Evolutionary conservation across 495 filamentous ascomycete genomes (phyloP), one percentile per base, ranked within the genome.

Genomic region (Talaromyces stipitatus): DNA sequence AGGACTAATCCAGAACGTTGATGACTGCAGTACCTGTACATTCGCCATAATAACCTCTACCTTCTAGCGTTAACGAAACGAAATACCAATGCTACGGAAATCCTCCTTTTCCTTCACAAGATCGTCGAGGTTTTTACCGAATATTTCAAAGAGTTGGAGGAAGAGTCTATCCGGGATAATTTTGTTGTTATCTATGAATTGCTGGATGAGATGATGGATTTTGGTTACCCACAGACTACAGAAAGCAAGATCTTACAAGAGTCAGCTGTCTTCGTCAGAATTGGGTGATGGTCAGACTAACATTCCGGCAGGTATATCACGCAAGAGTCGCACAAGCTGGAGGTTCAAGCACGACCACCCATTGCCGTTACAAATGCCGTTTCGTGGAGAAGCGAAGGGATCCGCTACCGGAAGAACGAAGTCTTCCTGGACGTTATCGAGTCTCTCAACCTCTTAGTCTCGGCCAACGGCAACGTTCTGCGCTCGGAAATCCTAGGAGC

Each of bases 141-240:
- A 71, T 99, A 99, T 77, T 99, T 99, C 79, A 99, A 99, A 70
- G 92, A 95, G 64, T 82, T 99, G 54, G 95, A 99, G 71, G 95
- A 99, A 72, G 95, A 99, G 73, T 95, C 90, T 70, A 99, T 99
- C 68, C 87, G 95, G 56, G 95, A 99, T 75, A 99, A 99, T 78
- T 99, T 97, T 64, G 95, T 99, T 71, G 82, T 99, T 65, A 99
- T 99, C 65, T 99, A 99, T 78, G 95, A 99, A 74, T 74, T 99
- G 54, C 83, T 99, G 61, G 95, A 99, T 69, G 95, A 99, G 76
- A 99, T 99, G 95, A 99, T 99, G 95, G 95, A 99, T 71, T 99
- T 97, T 76, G 95, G 95, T 50, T 96, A 99, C 71, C 95, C 95
- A 16, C 95, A 99, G 72, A 99, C 95, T 20, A 99, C 95, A 54